Conservation (phyloP, 257 asterid species). For the Ehretia macrophylla region DNA sequence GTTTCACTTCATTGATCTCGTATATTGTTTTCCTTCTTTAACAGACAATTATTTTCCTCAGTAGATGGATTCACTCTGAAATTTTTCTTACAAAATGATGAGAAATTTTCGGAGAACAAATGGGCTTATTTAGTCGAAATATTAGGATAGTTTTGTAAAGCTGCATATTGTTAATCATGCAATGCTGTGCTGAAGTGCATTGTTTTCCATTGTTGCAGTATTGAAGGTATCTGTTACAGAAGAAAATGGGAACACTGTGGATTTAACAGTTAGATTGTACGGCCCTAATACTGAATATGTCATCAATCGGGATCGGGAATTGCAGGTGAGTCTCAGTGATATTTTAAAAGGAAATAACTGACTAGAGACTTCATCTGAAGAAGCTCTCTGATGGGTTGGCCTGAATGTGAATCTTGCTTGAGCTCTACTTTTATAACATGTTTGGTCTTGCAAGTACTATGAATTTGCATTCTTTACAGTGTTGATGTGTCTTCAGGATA, state of each 20-base stretch:
- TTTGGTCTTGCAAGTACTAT: no score
- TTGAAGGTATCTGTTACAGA: conserved; percentile 80
- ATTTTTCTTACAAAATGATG: background rate
- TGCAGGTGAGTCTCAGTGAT: conserved; percentile 47
- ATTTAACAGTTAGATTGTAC: conserved; percentile 69
- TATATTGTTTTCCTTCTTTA: background rate
- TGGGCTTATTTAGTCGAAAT: no score
- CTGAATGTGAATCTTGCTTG: no score
- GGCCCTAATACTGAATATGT: conserved; percentile 98
- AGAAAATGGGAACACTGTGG: conserved; percentile 33
- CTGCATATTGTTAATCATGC: no score
- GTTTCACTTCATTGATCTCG: conserved; percentile 7
- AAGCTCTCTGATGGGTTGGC: background rate
- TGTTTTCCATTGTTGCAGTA: conserved; percentile 44
- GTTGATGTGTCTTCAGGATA: no score
- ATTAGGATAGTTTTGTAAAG: no score
- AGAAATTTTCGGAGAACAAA: no score
- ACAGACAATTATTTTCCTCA: background rate
- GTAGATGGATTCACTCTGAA: no score
- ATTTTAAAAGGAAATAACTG: conserved; percentile 2
- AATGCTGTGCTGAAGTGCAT: background rate
- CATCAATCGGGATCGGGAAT: conserved; percentile 82
- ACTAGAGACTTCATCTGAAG: background rate
- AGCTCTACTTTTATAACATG: no score
- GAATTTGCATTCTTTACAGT: no score